Conservation (phyloP, 2,329 filamentous ascomycete species). For the Samsoniella hepiali region DNA sequence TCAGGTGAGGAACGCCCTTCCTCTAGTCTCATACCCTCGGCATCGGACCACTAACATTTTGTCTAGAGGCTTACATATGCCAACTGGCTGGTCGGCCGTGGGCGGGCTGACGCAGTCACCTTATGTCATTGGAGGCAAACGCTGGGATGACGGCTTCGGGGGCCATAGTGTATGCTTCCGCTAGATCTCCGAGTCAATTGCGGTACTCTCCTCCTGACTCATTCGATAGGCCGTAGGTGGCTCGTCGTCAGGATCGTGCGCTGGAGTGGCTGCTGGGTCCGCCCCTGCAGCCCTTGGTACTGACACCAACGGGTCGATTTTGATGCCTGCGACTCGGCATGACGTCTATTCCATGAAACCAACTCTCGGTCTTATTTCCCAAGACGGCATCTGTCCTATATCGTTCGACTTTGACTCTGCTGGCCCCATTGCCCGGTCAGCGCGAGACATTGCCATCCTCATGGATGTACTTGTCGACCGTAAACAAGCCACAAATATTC, state of each 20-base stretch:
- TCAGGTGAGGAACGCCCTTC: no score
- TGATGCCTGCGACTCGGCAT: neutral
- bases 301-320: neutral
- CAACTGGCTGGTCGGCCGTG: neutral
- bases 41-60: neutral
- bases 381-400: no score
- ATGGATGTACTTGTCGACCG: neutral
- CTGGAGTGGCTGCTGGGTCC: neutral
- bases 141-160: conserved; percentile 1
- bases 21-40: no score
- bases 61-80: neutral
- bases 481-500: no score
- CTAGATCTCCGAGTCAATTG: neutral
- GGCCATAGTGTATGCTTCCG: neutral
- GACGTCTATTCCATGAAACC: neutral
- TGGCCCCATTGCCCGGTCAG: neutral
- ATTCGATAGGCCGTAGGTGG: neutral
- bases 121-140: neutral
- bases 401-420: neutral
- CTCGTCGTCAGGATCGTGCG: neutral
- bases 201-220: neutral
- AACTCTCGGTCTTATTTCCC: neutral
- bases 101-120: neutral
- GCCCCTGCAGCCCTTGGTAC: neutral
- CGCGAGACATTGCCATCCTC: neutral